Conservation (phyloP, 352 stramenopile genomes). For the Aphanomyces astaci region DNA sequence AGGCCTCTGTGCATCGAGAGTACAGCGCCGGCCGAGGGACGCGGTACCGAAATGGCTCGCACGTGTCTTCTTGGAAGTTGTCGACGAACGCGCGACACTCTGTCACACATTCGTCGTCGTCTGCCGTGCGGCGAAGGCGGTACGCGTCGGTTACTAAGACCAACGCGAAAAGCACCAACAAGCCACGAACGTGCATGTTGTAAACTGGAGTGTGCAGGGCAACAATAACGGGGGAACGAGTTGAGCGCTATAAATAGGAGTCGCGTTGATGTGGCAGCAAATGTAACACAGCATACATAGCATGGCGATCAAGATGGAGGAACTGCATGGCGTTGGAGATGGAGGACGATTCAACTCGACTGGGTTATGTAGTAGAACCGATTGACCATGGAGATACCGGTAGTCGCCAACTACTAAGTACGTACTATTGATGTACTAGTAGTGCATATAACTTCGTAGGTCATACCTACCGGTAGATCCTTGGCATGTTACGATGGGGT, state of each 20-base stretch:
- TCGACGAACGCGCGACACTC: not conserved
- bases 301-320: not conserved
- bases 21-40: conserved; percentile 9
- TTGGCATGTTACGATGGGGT: too few species aligned
- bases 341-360: too few species aligned
- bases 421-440: too few species aligned
- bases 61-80: not conserved
- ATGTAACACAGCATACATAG: too few species aligned
- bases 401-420: too few species aligned
- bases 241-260: too few species aligned
- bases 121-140: not conserved
- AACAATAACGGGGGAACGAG: too few species aligned
- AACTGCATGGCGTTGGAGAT: not conserved
- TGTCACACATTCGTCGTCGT: not conserved
- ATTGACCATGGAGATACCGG: not conserved
- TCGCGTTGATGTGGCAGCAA: too few species aligned
- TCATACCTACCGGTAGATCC: too few species aligned
- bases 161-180: not conserved
- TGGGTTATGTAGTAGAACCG: too few species aligned
- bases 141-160: not conserved
- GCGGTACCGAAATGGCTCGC: conserved; percentile 2
- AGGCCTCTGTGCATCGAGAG: conserved; percentile 2
- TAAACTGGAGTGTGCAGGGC: too few species aligned
- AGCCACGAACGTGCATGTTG: not conserved
- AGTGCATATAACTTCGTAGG: too few species aligned